These are phyloP conservation scores for Zopfia rhizophila DNA, from an alignment of 2,329 filamentous ascomycete genomes.

Conservation along the genomic window DNA sequence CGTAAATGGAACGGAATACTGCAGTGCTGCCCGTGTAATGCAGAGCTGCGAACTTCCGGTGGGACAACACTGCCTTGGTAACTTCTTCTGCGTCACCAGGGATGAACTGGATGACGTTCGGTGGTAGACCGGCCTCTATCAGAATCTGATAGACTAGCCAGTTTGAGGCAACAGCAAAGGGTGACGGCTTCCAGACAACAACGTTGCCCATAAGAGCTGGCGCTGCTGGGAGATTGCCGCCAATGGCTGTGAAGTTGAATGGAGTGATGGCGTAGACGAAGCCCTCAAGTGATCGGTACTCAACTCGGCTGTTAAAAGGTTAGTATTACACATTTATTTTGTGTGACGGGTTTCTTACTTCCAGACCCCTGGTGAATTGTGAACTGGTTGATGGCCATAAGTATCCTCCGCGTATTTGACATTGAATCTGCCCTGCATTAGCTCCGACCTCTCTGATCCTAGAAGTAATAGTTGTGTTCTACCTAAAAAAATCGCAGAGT, in stretches of 20 bases:
- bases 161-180: constrained; percentile 87
- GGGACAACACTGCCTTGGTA: constrained; percentile 78
- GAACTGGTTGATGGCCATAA: constrained; percentile 85
- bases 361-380: constrained; percentile 87
- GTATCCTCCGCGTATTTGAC: constrained; percentile 93
- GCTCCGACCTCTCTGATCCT: constrained; percentile 1
- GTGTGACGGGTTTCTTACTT: constrained; percentile 63
- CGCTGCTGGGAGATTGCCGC: constrained; percentile 82
- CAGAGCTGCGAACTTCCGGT: constrained; percentile 86
- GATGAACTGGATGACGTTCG: constrained; percentile 91
- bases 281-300: constrained; percentile 89
- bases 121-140: constrained; percentile 87
- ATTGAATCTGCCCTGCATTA: constrained; percentile 70
- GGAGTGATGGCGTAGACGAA: constrained; percentile 95
- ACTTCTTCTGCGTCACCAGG: constrained; percentile 88
- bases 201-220: constrained; percentile 94
- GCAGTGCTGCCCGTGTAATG: constrained; percentile 95
- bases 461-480: constrained; percentile 3
- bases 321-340: constrained; percentile 27
- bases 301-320: constrained; percentile 68
- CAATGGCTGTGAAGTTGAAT: constrained; percentile 98
- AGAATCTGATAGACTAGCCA: constrained; percentile 92
- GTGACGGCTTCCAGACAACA: constrained; percentile 96
- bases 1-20: constrained; percentile 90
- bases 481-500: constrained; percentile 87